Base-by-base conservation (phyloP, 805 yeast species). In the Blastobotrys attinorum region DNA sequence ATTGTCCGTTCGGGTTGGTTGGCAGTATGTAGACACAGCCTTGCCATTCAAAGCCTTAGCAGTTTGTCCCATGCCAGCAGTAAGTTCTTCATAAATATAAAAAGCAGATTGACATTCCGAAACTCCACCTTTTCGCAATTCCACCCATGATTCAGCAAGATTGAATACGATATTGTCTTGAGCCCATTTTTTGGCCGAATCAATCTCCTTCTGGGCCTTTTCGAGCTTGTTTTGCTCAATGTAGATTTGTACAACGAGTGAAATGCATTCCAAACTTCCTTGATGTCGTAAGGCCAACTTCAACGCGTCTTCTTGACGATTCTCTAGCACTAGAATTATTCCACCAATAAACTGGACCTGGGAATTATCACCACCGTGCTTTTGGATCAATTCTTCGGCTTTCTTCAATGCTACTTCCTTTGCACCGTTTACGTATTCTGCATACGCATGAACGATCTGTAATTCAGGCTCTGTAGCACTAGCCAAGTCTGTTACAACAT, bases 121-220 rank as follows among this genome's bases (percentile, higher is more conserved):
- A 17, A 48, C 52, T n/a, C 66, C 65, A 27, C 62, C 62, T 47
- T 50, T 44, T 65, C 73, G 50, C 67, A 73, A 65, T 45, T 73
- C 69, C 10, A 71, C 63, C 78, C 89, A 85, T 13, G 94, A 78
- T 60, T 86, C 95, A 23, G 87, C 76, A 25, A 87, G 72, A 54
- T 86, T 89, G 61, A 76, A 77, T 38, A 85, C 75, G 29, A 89
- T 74, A 51, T 79, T 82, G 64, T 88, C 96, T 52, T 81, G 71
- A 29, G 79, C 73, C 58, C 75, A 75, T 22, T 62, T 54, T 39
- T 74, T 67, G 31, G 75, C 72, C 29, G 58, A 48, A 21, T 57
- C 57, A 22, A 78, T 64, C 36, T 71, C 73, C 45, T 67, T 63
- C 45, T 64, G 59, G 2, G 80, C 80, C n/a, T 64, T 60, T 4